Percentiles rank a stretch among this genome's conserved stretches.
phyloP scores from a whole-genome alignment of 306 rosid species.

The Cyamopsis tetragonoloba region DNA sequence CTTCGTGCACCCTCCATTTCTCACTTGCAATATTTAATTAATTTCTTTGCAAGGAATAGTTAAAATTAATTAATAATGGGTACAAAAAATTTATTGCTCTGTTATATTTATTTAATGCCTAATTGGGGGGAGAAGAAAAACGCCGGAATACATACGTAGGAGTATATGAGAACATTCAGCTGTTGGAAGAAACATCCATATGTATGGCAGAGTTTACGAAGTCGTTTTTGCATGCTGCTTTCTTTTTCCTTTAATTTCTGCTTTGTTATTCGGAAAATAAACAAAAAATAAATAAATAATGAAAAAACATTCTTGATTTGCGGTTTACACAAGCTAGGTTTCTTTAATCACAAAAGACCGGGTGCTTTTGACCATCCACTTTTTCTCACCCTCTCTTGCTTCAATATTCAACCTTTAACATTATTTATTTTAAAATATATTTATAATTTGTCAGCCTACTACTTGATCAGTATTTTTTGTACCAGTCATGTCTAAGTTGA shows the following conservation, averaged over 20 bases:
- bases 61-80: too few relatives aligned
- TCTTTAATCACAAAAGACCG: conserved; percentile 46
- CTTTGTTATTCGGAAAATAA: conserved; percentile 29
- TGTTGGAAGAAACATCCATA: conserved; percentile 23
- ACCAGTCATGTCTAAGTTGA: too few relatives aligned
- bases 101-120: neutral
- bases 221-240: conserved; percentile 45
- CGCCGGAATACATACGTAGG: too few relatives aligned
- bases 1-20: conserved; percentile 43
- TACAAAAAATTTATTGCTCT: conserved; percentile 23
- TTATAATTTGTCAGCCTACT: too few relatives aligned
- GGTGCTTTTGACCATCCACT: conserved; percentile 52
- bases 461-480: too few relatives aligned
- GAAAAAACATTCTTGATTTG: conserved; percentile 36
- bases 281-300: neutral
- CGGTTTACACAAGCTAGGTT: conserved; percentile 30
- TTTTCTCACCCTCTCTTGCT: too few relatives aligned
- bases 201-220: conserved; percentile 47
- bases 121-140: too few relatives aligned
- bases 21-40: too few relatives aligned
- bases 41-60: conserved; percentile 13
- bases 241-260: conserved; percentile 26
- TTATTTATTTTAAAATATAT: too few relatives aligned
- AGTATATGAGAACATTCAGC: too few relatives aligned
- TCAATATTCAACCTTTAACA: too few relatives aligned